A percentile compares a stretch with the other conserved stretches of the same genome.
These are phyloP conservation scores for Starmerella asiatica DNA, from an alignment of 805 yeast species.

Conservation along the genomic window DNA sequence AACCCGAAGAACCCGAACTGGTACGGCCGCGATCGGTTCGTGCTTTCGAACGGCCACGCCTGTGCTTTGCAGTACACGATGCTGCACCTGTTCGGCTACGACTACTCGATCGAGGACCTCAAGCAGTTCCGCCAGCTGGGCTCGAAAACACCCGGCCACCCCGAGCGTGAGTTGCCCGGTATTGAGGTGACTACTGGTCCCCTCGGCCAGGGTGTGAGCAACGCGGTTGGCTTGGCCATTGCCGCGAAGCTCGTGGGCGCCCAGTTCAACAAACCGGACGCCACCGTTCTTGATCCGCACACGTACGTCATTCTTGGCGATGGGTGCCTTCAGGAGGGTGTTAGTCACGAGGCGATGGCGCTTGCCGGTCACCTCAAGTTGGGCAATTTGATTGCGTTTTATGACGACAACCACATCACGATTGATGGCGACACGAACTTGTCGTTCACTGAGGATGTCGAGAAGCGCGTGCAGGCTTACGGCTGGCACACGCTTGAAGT, in stretches of 20 bases:
- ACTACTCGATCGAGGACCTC: slow-evolving; percentile 67
- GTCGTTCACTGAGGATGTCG: slow-evolving; percentile 88
- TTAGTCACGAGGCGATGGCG: slow-evolving; percentile 84
- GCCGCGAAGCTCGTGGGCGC: slow-evolving; percentile 90
- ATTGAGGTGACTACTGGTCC: slow-evolving; percentile 98
- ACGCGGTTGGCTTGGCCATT: slow-evolving; percentile 92
- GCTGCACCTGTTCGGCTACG: slow-evolving; percentile 77
- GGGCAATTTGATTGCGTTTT: slow-evolving; percentile 84
- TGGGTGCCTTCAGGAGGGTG: slow-evolving; percentile 98
- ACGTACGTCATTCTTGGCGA: slow-evolving; percentile 82
- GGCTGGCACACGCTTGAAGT: slow-evolving; percentile 85
- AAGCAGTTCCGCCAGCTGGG: slow-evolving; percentile 78
- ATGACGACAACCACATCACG: slow-evolving; percentile 94
- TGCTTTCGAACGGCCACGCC: slow-evolving; percentile 92
- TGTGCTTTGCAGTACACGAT: slow-evolving; percentile 77
- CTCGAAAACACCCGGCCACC: slow-evolving; percentile 96
- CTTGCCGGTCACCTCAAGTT: slow-evolving; percentile 92
- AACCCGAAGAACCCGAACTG: slow-evolving; percentile 86
- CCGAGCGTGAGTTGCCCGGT: slow-evolving; percentile 83
- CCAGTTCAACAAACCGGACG: slow-evolving; percentile 79
- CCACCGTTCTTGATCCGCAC: slow-evolving; percentile 55
- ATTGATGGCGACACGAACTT: slow-evolving; percentile 84
- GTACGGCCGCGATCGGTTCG: slow-evolving; percentile 92
- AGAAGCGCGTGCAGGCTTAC: slow-evolving; percentile 72
- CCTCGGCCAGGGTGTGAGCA: slow-evolving; percentile 92